Conservation (phyloP, 345 rosid genomes). For the Geranium brycei region DNA sequence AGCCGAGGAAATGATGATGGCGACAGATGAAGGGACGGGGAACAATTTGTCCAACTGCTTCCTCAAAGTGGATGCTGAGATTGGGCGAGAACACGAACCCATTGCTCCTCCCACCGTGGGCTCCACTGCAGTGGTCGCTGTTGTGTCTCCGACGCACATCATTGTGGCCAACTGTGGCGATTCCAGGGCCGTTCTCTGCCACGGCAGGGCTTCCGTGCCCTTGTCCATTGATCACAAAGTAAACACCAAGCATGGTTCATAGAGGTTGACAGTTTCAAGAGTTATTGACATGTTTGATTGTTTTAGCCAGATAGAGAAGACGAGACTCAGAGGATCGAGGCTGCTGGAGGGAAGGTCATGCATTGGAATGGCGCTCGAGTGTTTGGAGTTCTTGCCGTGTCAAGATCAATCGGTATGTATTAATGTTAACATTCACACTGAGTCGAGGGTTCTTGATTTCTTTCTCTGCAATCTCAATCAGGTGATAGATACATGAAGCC, state of each 20-base stretch:
- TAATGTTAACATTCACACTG: not conserved
- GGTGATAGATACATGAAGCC: constrained; percentile 70
- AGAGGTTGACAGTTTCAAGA: too few relatives aligned
- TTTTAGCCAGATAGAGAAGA: constrained; percentile 75
- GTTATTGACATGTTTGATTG: not conserved
- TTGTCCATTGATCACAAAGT: constrained; percentile 70
- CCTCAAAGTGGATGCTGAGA: constrained; percentile 50
- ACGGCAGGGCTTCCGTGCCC: constrained; percentile 44
- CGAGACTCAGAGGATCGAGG: constrained; percentile 67
- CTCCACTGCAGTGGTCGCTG: constrained; percentile 72
- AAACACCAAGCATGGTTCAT: constrained; percentile 5
- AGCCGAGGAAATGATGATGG: constrained; percentile 45
- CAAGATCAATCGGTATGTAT: constrained; percentile 58
- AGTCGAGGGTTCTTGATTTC: not conserved
- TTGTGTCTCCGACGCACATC: constrained; percentile 43
- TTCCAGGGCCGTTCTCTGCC: constrained; percentile 65
- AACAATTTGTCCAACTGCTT: constrained; percentile 48
- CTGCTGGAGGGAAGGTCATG: constrained; percentile 62
- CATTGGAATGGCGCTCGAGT: constrained; percentile 78
- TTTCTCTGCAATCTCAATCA: constrained; percentile 12
- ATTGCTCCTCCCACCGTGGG: constrained; percentile 62
- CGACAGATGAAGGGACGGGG: constrained; percentile 25
- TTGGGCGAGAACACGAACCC: constrained; percentile 11
- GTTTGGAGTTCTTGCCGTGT: constrained; percentile 80
- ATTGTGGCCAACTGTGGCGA: constrained; percentile 72